A percentile compares a stretch with the other conserved stretches of the same genome.
Evolutionary conservation across 805 yeast species (phyloP).

Genomic region (Diddensiella santjacobensis): DNA sequence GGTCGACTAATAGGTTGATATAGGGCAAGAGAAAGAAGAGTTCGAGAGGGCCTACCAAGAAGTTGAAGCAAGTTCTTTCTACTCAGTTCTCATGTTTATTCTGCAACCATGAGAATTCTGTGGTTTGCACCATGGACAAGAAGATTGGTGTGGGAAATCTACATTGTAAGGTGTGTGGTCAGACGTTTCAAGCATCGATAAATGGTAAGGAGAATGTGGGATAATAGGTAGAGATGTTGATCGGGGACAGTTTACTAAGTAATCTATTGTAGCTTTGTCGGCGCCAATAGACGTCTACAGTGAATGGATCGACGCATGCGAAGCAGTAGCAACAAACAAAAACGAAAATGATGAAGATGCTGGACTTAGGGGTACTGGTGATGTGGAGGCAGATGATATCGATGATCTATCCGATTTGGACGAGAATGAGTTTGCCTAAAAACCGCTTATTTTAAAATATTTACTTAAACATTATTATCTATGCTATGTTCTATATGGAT

Average conservation of each 20-base stretch:
- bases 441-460: no score
- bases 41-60: constrained; percentile 75
- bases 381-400: constrained; percentile 24
- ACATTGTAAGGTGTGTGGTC: constrained; percentile 92
- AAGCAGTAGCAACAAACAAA: constrained; percentile 71
- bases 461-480: neutral
- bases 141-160: constrained; percentile 78
- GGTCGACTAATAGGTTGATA: no score
- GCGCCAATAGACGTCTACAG: constrained; percentile 94
- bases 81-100: constrained; percentile 85
- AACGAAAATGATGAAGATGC: constrained; percentile 24
- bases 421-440: constrained; percentile 22
- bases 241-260: neutral
- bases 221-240: neutral
- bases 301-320: constrained; percentile 98
- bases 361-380: constrained; percentile 23
- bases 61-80: constrained; percentile 73
- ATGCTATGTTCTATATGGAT: no score
- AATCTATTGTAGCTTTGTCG: constrained; percentile 47
- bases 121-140: constrained; percentile 82
- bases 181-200: constrained; percentile 82
- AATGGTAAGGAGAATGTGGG: constrained; percentile 52
- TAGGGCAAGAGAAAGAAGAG: constrained; percentile 87
- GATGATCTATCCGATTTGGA: constrained; percentile 26
- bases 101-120: constrained; percentile 93